A percentile compares a stretch with the other conserved stretches of the same genome.
These are phyloP conservation scores for Haplographium delicatum DNA, from an alignment of 495 filamentous ascomycete species.

Conservation along the genomic window DNA sequence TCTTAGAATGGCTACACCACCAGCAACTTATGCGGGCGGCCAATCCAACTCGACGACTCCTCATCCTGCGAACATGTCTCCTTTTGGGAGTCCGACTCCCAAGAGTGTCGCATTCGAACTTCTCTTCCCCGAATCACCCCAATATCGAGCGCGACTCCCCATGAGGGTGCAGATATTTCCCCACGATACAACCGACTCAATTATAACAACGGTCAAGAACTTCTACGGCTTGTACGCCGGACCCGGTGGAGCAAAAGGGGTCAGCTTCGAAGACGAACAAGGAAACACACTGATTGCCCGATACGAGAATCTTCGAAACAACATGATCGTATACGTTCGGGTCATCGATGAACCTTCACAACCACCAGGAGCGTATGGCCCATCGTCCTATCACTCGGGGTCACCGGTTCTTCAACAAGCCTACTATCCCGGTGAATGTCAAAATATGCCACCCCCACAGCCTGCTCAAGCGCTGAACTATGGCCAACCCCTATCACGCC, in stretches of 20 bases:
- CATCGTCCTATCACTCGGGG: slow-evolving; percentile 32
- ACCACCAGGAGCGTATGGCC: slow-evolving; percentile 26
- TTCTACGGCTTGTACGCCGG: slow-evolving; percentile 89
- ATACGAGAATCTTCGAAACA: slow-evolving; percentile 87
- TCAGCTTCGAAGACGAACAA: slow-evolving; percentile 86
- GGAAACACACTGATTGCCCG: slow-evolving; percentile 86
- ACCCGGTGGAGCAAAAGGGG: slow-evolving; percentile 55
- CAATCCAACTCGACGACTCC: slow-evolving; percentile 27
- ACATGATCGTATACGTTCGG: slow-evolving; percentile 86
- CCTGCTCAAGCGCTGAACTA: slow-evolving; percentile 44
- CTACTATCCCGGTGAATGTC: slow-evolving; percentile 25
- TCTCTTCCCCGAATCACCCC: slow-evolving; percentile 65
- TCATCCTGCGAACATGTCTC: slow-evolving; percentile 39
- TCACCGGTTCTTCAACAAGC: slow-evolving; percentile 28
- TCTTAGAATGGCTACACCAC: slow-evolving; percentile 23
- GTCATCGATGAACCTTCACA: slow-evolving; percentile 65
- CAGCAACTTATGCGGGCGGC: slow-evolving; percentile 13
- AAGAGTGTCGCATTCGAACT: slow-evolving; percentile 87
- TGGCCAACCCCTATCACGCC: slow-evolving; percentile 56
- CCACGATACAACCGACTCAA: slow-evolving; percentile 92
- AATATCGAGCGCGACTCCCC: slow-evolving; percentile 72
- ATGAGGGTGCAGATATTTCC: slow-evolving; percentile 88
- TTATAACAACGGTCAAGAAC: slow-evolving; percentile 94
- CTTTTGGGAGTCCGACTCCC: slow-evolving; percentile 44
- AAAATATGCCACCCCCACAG: slow-evolving; percentile 47